Base-by-base conservation (phyloP, 192 early-diverging fungal species). In the Backusella tuberculispora region DNA sequence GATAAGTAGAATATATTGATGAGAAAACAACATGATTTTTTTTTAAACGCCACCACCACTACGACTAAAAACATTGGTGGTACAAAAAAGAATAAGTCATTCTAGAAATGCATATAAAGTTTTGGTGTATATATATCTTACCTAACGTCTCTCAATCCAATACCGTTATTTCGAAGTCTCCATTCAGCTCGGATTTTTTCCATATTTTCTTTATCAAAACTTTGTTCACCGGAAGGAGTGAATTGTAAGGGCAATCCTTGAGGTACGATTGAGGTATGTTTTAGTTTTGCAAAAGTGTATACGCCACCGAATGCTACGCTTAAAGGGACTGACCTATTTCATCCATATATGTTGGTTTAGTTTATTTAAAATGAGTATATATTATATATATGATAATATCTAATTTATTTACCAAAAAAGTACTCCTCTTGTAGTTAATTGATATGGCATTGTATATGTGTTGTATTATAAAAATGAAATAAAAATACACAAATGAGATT, bases 81-180 rank as follows among this genome's bases (percentile, higher is more conserved):
- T 43, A 66, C 34, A 38, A 13, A 1, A 42, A 68, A 45, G 0
- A 21, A 38, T 67, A 42, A 41, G 66, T 43, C 50, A 29, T 40
- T 12, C 15, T 56, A 71, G 3, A 37, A 37, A 9, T 4, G 13
- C 12, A 69, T 14, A 4, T 1, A 46, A 26, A 21, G 8, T 10
- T 14, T 40, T 68, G 5, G 5, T 60, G 29, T 34, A 34, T 34
- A 63, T 63, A 14, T 69, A 24, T 7, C 44, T 44, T 76, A 76
- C 75, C 69, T 76, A 8, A 76, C 75, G 37, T 76, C 75, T 71
- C 75, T 46, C 42, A 76, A 48, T 9, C 75, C 75, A 65, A 76
- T 71, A 29, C 75, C 75, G 1, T 76, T 69, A 12, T 76, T 76
- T 13, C 75, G 68, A 34, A 47, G 44, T 63, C 69, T 60, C 75